Evolutionary conservation across 805 yeast species (phyloP).

Genomic region (Myxozyma udenii): DNA sequence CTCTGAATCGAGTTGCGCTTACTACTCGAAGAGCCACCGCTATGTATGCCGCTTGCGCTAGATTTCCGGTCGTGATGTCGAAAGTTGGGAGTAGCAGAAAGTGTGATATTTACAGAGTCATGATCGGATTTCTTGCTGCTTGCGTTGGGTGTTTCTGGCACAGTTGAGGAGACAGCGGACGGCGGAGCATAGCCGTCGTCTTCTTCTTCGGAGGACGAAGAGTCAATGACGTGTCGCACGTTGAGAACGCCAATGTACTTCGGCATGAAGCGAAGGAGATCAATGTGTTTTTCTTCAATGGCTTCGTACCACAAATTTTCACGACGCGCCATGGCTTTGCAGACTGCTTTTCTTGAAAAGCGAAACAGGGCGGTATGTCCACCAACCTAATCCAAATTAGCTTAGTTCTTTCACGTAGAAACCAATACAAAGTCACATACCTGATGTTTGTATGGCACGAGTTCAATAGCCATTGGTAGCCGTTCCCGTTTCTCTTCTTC

Average conservation of each 20-base stretch:
- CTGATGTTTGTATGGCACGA: slow-evolving; percentile 85
- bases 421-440: slow-evolving; percentile 37
- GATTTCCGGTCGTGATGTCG: not conserved
- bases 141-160: no score
- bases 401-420: not conserved
- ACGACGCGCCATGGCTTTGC: slow-evolving; percentile 85
- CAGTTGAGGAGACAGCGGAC: not conserved
- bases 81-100: not conserved
- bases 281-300: slow-evolving; percentile 74
- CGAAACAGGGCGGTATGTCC: slow-evolving; percentile 97
- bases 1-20: not conserved
- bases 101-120: not conserved
- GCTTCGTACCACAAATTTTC: slow-evolving; percentile 92
- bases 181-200: slow-evolving; percentile 11
- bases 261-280: slow-evolving; percentile 82
- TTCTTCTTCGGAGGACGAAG: slow-evolving; percentile 30
- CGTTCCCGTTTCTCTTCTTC: slow-evolving; percentile 19
- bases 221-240: slow-evolving; percentile 64
- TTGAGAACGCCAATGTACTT: slow-evolving; percentile 89
- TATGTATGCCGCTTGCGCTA: not conserved
- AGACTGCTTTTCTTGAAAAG: slow-evolving; percentile 86
- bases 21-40: not conserved
- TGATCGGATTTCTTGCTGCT: no score
- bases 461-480: slow-evolving; percentile 67
- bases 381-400: slow-evolving; percentile 50